Evolutionary conservation across 352 stramenopile species (phyloP).

Genomic region (Globisporangium paroecandrum): DNA sequence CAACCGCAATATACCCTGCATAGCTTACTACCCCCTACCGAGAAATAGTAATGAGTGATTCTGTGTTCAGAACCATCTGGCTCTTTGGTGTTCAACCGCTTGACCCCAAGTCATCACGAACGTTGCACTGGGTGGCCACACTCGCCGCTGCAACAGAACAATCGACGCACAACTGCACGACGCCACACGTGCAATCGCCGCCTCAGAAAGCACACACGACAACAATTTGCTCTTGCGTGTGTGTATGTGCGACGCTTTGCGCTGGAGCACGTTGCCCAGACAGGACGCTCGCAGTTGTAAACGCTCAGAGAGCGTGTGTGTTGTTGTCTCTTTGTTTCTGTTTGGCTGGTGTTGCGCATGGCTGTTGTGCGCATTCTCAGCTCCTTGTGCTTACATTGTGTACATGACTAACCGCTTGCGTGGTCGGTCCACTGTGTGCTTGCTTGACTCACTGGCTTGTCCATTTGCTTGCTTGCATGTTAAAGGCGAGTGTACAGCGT

Average conservation of each 20-base stretch:
- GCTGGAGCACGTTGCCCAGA: background rate
- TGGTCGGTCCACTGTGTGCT: background rate
- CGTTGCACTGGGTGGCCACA: background rate
- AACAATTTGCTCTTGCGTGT: background rate
- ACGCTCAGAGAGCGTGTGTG: background rate
- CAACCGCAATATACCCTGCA: no score
- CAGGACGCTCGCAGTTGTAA: background rate
- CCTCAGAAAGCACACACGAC: background rate
- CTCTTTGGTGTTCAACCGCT: background rate
- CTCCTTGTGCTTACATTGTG: background rate
- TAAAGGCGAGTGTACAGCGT: constrained; percentile 1
- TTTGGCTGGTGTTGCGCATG: background rate
- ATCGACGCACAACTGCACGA: background rate
- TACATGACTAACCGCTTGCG: background rate
- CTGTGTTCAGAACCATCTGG: background rate
- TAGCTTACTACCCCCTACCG: background rate
- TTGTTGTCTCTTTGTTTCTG: background rate
- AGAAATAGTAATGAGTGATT: background rate
- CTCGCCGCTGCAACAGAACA: background rate
- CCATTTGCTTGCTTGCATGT: background rate
- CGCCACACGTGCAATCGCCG: background rate
- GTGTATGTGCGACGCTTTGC: background rate
- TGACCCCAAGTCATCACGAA: background rate
- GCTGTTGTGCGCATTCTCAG: background rate
- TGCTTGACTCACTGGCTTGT: background rate